Percentiles rank a stretch among this genome's conserved stretches.
Conservation (phyloP, 2,329 filamentous ascomycete species). For the Aspergillus luchuensis region DNA sequence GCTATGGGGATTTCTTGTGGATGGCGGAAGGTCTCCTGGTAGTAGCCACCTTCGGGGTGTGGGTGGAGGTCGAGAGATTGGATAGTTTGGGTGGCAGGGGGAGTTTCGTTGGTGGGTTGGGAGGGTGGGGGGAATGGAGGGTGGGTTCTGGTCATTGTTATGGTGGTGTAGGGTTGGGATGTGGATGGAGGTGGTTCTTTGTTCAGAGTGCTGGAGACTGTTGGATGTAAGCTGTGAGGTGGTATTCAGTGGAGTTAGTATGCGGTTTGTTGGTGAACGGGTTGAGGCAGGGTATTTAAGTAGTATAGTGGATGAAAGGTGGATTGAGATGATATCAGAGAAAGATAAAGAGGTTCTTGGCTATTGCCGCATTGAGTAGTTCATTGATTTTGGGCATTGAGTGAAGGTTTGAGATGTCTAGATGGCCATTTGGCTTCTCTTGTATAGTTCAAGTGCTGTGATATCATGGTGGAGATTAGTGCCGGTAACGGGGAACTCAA, state of each 20-base stretch:
- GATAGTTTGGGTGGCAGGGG: conserved; percentile 42
- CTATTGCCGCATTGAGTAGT: too few species aligned
- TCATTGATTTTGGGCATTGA: too few species aligned
- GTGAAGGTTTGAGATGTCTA: too few species aligned
- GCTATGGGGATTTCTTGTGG: conserved; percentile 57
- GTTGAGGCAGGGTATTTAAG: too few species aligned
- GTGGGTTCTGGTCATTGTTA: neutral
- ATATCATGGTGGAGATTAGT: neutral
- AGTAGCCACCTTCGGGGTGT: conserved; percentile 68
- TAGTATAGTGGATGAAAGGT: too few species aligned
- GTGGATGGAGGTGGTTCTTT: too few species aligned
- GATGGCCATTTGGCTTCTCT: too few species aligned
- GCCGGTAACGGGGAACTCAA: neutral
- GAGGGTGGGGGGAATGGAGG: conserved; percentile 20
- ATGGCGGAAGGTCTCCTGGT: conserved; percentile 62
- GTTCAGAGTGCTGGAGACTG: neutral
- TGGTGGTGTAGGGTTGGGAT: neutral
- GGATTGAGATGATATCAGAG: too few species aligned
- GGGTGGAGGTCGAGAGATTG: conserved; percentile 51
- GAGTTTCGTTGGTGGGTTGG: conserved; percentile 29
- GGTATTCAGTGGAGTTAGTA: too few species aligned
- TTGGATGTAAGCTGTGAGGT: neutral
- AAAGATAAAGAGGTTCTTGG: too few species aligned
- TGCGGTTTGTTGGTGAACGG: too few species aligned
- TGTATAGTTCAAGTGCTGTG: neutral